Percentiles rank a stretch among this genome's conserved stretches.
phyloP scores from a whole-genome alignment of 2,329 filamentous ascomycete species.

The Ramichloridium luteum region DNA sequence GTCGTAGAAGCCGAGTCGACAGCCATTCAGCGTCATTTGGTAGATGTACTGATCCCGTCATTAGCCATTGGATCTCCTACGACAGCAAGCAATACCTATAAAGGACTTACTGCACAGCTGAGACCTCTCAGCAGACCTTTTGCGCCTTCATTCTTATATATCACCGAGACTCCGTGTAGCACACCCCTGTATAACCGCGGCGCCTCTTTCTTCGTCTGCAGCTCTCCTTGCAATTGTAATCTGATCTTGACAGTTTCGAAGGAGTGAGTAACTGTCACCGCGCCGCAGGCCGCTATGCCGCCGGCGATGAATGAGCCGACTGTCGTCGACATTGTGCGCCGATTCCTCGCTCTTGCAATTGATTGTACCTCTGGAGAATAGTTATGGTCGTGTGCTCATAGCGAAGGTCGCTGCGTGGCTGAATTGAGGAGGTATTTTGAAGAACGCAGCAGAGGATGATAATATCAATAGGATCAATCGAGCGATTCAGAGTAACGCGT shows the following conservation, averaged over 20 bases:
- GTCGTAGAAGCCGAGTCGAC: constrained; percentile 94
- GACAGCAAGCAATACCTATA: too few species aligned
- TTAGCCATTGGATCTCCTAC: too few species aligned
- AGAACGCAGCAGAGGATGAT: too few species aligned
- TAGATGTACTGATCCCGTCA: constrained; percentile 85
- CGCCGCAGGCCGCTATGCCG: constrained; percentile 91
- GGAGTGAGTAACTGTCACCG: constrained; percentile 92
- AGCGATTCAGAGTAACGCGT: too few species aligned
- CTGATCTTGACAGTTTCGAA: constrained; percentile 99
- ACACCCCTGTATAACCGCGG: constrained; percentile 84
- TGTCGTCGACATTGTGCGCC: constrained; percentile 38
- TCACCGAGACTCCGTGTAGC: constrained; percentile 79
- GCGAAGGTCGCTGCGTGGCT: neutral
- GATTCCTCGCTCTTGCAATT: neutral
- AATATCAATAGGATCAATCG: constrained; percentile 1
- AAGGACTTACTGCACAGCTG: constrained; percentile 58
- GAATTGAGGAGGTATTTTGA: too few species aligned
- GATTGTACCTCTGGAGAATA: too few species aligned
- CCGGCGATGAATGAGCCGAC: constrained; percentile 75
- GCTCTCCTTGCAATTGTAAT: constrained; percentile 90
- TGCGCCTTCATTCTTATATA: constrained; percentile 79
- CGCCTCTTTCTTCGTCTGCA: constrained; percentile 74
- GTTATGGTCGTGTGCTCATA: neutral
- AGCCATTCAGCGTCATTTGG: constrained; percentile 92
- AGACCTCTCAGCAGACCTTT: constrained; percentile 78